Conservation (phyloP, 768 basidiomycete species). For the Amylocystis lapponica region DNA sequence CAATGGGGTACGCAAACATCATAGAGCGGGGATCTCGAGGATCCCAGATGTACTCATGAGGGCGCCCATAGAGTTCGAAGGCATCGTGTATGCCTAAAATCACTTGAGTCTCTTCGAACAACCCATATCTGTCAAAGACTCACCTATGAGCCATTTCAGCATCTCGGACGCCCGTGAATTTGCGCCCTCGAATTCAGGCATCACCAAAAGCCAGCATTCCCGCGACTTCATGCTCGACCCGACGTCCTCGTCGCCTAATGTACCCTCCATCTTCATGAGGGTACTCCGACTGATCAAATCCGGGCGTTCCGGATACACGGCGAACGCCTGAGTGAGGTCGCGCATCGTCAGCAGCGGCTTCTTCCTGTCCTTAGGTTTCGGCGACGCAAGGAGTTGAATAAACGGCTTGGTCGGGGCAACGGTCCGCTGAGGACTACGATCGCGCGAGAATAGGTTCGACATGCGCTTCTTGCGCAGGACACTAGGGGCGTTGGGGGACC, state of each 20-base stretch:
- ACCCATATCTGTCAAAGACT: too few relatives aligned
- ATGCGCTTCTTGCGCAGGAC: slow-evolving; percentile 46
- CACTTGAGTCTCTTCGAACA: too few relatives aligned
- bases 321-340: slow-evolving; percentile 79
- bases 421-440: slow-evolving; percentile 27
- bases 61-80: slow-evolving; percentile 86
- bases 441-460: slow-evolving; percentile 63
- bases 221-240: slow-evolving; percentile 57
- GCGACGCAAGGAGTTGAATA: slow-evolving; percentile 55
- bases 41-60: slow-evolving; percentile 84
- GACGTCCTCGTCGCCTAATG: slow-evolving; percentile 72
- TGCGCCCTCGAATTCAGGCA: slow-evolving; percentile 77
- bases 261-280: slow-evolving; percentile 87
- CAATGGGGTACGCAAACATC: slow-evolving; percentile 94
- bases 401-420: slow-evolving; percentile 25
- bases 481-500: slow-evolving; percentile 7
- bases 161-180: slow-evolving; percentile 70
- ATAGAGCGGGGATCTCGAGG: slow-evolving; percentile 73
- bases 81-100: slow-evolving; percentile 83
- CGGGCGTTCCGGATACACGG: slow-evolving; percentile 94
- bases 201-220: slow-evolving; percentile 84
- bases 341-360: slow-evolving; percentile 64
- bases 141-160: slow-evolving; percentile 87
- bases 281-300: slow-evolving; percentile 86
- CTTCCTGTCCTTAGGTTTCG: slow-evolving; percentile 71